phyloP scores from a whole-genome alignment of 306 rosid species.

The Dryas octopetala region DNA sequence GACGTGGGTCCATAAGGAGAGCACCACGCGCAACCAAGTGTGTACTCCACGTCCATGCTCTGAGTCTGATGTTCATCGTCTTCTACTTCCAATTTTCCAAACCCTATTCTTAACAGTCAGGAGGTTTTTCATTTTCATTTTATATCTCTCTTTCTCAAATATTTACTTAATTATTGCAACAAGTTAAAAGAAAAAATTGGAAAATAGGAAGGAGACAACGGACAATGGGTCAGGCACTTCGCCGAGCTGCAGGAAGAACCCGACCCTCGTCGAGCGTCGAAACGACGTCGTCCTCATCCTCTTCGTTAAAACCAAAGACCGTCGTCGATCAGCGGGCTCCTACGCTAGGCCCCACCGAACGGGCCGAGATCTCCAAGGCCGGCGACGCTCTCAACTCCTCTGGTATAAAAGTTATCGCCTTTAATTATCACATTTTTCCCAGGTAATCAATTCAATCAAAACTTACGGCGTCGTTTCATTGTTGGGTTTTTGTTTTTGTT shows the following conservation, averaged over 20 bases:
- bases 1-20: constrained; percentile 3
- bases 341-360: constrained; percentile 37
- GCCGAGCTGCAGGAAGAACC: constrained; percentile 85
- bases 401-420: constrained; percentile 36
- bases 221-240: constrained; percentile 95
- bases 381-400: constrained; percentile 35
- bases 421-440: background rate
- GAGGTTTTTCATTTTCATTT: too few species aligned
- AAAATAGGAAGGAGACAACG: background rate
- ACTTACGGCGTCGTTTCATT: constrained; percentile 23
- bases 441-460: too few species aligned
- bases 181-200: background rate
- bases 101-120: background rate
- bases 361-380: constrained; percentile 38
- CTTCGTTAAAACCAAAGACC: constrained; percentile 47
- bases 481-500: background rate
- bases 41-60: background rate
- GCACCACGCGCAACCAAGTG: constrained; percentile 7
- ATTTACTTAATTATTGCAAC: too few species aligned
- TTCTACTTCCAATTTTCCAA: background rate
- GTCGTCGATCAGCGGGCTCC: constrained; percentile 48
- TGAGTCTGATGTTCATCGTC: background rate
- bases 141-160: too few species aligned
- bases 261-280: constrained; percentile 48
- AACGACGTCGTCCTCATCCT: constrained; percentile 36